These are phyloP conservation scores for Zalaria obscura DNA, from an alignment of 2,329 filamentous ascomycete species.

Conservation along the genomic window DNA sequence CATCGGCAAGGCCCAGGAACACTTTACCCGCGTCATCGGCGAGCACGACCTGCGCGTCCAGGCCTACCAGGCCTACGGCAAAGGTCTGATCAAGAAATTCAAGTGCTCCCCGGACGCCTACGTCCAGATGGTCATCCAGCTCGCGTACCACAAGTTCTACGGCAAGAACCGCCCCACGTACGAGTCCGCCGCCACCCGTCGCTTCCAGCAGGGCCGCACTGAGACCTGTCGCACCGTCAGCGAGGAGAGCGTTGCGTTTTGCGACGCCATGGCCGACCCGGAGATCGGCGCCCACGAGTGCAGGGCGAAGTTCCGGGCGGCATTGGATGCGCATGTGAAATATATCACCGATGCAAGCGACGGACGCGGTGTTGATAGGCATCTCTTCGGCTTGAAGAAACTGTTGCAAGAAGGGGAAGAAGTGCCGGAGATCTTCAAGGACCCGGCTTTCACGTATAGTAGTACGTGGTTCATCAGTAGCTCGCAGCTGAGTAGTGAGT, in stretches of 20 bases:
- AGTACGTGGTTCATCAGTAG: conserved; percentile 80
- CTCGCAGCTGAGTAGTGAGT: conserved; percentile 85
- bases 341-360: conserved; percentile 85
- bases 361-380: conserved; percentile 86
- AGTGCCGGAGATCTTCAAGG: conserved; percentile 68
- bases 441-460: conserved; percentile 75
- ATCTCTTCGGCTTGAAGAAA: conserved; percentile 95
- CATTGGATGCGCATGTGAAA: conserved; percentile 68
- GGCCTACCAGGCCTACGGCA: conserved; percentile 93
- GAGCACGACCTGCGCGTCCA: conserved; percentile 87
- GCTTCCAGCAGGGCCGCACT: conserved; percentile 91
- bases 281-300: conserved; percentile 48
- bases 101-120: conserved; percentile 95
- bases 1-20: conserved; percentile 61
- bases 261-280: conserved; percentile 67
- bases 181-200: conserved; percentile 85
- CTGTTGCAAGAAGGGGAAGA: conserved; percentile 68
- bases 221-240: conserved; percentile 90
- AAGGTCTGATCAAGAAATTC: conserved; percentile 98
- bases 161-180: conserved; percentile 96
- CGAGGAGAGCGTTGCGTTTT: conserved; percentile 84
- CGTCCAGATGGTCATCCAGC: conserved; percentile 96
- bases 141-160: conserved; percentile 98
- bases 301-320: conserved; percentile 65
- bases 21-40: conserved; percentile 71